Evolutionary conservation across 768 basidiomycete species (phyloP).

Genomic region (Ramaria rubella): DNA sequence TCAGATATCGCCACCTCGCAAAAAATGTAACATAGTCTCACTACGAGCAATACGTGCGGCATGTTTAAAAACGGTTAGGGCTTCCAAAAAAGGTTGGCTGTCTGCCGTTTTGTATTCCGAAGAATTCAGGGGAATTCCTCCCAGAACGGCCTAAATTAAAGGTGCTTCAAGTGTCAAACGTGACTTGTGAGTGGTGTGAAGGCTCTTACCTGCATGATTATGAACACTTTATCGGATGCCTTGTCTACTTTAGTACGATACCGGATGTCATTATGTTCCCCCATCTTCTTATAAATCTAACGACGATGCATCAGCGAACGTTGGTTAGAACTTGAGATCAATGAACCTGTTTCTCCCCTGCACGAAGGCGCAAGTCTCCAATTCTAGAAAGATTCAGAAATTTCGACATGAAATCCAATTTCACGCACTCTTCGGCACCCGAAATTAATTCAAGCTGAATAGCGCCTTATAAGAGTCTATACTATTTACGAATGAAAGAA

Average conservation of each 20-base stretch:
- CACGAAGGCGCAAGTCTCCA: constrained; percentile 59
- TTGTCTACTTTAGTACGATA: constrained; percentile 68
- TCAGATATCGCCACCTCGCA: neutral
- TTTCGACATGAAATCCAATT: neutral
- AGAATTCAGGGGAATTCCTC: constrained; percentile 59
- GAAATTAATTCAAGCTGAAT: constrained; percentile 56
- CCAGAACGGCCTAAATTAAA: constrained; percentile 53
- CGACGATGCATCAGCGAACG: neutral
- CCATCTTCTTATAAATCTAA: constrained; percentile 59
- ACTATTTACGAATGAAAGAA: neutral
- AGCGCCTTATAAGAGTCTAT: neutral
- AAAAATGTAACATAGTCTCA: constrained; percentile 20
- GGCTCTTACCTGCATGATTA: constrained; percentile 84
- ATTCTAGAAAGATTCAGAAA: constrained; percentile 39
- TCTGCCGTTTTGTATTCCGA: constrained; percentile 67
- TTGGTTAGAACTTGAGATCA: too few species aligned
- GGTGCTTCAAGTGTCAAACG: constrained; percentile 10
- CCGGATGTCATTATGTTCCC: constrained; percentile 70
- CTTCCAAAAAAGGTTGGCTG: constrained; percentile 67
- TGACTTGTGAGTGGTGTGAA: too few species aligned
- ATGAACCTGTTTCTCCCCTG: constrained; percentile 76
- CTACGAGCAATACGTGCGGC: constrained; percentile 72
- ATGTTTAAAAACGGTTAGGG: constrained; percentile 65
- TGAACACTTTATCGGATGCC: constrained; percentile 69
- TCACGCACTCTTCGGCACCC: constrained; percentile 56